Evolutionary conservation across 2,329 filamentous ascomycete genomes (phyloP), one percentile per base, ranked within the genome.

Genomic region (Magnaporthales sp.): DNA sequence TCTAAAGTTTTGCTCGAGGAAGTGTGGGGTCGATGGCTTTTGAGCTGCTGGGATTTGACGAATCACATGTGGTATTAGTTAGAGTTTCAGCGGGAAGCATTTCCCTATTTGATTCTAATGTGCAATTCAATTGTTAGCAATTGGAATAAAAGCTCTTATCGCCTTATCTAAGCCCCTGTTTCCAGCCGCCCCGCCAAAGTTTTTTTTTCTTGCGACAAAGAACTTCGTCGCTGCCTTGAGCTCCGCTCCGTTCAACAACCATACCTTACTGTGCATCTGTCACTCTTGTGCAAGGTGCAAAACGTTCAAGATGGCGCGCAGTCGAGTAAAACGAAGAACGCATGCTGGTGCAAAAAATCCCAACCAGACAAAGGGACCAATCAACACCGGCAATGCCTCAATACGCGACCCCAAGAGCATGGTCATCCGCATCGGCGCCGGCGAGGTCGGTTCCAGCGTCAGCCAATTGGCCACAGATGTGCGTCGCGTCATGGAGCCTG

Each of bases 371-470:
- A 80, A 84, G 72, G 73, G 81, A 73, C 72, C 80, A 70, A 70
- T 82, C 73, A 84, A 84, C 70, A 80, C 83, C 60, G 84, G 86
- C 67, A 87, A 88, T 77, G 84, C 86, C 67, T 85, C 88, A 27
- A 83, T 85, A 66, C 87, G 88, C 70, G 84, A 88, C 65, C 95
- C 95, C 38, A 97, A 97, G 84, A 96, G 91, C 76, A 97, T 99
- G 94, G 94, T 99, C 67, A 97, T 99, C 78, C 91, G 95, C 72
- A 93, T 97, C 73, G 95, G 95, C 73, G 94, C 93, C 72, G 91
- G 93, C 73, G 92, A 97, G 75, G 92, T 99, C 65, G 95, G 95
- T 67, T 87, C 92, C 68, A 96, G 91, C 76, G 86, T 99, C 73
- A 94, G 90, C 76, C 93, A 98, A 79, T 83, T 99, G 72, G 93